These are phyloP conservation scores for Luzula sylvatica DNA, from an alignment of 176 grass and related monocot species.

Conservation along the genomic window DNA sequence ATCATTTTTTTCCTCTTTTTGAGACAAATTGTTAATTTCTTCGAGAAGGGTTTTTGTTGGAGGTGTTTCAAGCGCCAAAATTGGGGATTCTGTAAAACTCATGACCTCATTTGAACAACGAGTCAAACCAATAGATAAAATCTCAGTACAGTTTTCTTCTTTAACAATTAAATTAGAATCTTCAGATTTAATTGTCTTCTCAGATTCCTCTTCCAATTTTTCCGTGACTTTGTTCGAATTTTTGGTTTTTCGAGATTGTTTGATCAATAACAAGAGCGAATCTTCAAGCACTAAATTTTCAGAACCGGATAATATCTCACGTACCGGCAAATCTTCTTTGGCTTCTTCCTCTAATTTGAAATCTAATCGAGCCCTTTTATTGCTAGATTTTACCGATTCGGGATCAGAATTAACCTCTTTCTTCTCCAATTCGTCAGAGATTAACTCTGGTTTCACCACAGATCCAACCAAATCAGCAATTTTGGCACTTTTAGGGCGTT, in stretches of 20 bases:
- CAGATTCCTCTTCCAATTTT: slow-evolving; percentile 32
- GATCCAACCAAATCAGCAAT: slow-evolving; percentile 8
- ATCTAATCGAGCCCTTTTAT: slow-evolving; percentile 12
- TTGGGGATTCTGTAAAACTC: slow-evolving; percentile 24
- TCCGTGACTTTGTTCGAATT: slow-evolving; percentile 21
- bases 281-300: slow-evolving; percentile 49
- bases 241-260: slow-evolving; percentile 29
- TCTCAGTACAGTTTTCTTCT: slow-evolving; percentile 21
- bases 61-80: slow-evolving; percentile 1
- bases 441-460: slow-evolving; percentile 18
- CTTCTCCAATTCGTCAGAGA: slow-evolving; percentile 28
- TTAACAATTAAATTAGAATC: slow-evolving; percentile 42
- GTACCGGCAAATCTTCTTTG: neutral
- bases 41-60: no score
- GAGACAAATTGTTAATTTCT: slow-evolving; percentile 13
- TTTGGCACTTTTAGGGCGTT: slow-evolving; percentile 62
- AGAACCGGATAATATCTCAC: slow-evolving; percentile 18
- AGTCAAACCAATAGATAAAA: slow-evolving; percentile 21
- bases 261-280: slow-evolving; percentile 50
- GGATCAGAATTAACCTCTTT: slow-evolving; percentile 9
- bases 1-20: slow-evolving; percentile 26
- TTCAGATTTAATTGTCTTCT: slow-evolving; percentile 30
- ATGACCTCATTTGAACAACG: slow-evolving; percentile 29
- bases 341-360: slow-evolving; percentile 25
- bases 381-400: slow-evolving; percentile 15